Conservation (phyloP, 148 eudicot species). For the Linanthus parryae region DNA sequence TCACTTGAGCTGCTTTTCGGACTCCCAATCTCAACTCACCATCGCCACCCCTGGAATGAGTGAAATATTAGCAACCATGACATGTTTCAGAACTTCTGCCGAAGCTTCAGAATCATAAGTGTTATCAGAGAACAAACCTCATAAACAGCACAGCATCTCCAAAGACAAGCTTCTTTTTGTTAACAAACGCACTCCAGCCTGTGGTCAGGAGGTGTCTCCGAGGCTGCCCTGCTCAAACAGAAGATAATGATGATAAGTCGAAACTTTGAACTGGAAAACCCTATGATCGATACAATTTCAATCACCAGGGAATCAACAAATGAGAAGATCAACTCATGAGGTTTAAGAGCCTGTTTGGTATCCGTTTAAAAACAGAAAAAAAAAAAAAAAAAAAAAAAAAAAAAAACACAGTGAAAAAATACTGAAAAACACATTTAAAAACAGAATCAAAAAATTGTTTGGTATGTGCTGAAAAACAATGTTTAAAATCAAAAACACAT, state of each 20-base stretch:
- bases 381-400: too few species aligned
- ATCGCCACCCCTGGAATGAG: constrained; percentile 57
- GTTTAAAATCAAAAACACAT: too few species aligned
- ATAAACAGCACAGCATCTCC: constrained; percentile 96
- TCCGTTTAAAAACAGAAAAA: too few species aligned
- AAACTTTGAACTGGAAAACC: neutral
- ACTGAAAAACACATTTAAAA: too few species aligned
- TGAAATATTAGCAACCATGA: neutral
- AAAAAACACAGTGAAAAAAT: too few species aligned
- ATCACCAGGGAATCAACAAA: too few species aligned
- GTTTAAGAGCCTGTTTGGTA: too few species aligned
- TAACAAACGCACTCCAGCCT: constrained; percentile 98
- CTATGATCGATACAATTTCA: neutral
- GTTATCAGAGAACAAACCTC: constrained; percentile 29
- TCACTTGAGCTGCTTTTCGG: constrained; percentile 71
- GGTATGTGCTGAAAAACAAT: too few species aligned
- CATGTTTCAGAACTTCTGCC: too few species aligned
- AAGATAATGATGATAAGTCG: neutral
- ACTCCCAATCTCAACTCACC: constrained; percentile 88
- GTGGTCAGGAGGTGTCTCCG: constrained; percentile 93
- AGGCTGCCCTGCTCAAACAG: constrained; percentile 73
- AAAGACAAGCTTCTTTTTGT: constrained; percentile 85
- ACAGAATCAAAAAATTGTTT: too few species aligned
- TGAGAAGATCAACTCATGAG: too few species aligned
- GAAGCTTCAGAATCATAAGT: too few species aligned